Percentiles rank a stretch among this genome's conserved stretches.
Evolutionary conservation across 176 grass and related monocot species (phyloP).

Genomic region (Triticum timopheevii): DNA sequence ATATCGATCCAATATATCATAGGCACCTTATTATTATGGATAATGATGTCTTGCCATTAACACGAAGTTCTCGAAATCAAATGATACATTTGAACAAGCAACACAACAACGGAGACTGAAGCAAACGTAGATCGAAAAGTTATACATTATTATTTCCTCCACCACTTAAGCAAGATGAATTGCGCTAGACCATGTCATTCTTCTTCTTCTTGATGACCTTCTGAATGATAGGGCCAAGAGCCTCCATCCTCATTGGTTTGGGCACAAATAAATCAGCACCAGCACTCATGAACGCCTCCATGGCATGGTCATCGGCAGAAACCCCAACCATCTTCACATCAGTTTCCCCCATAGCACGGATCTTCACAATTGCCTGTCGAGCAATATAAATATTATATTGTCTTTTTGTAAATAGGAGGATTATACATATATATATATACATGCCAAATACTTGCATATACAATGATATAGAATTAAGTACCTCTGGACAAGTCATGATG

Average conservation of each 20-base stretch:
- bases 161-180: not conserved
- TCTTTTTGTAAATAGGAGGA: not conserved
- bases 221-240: not conserved
- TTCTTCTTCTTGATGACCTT: slow-evolving; percentile 4
- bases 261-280: slow-evolving; percentile 20
- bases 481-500: slow-evolving; percentile 25
- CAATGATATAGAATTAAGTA: not conserved
- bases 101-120: not conserved
- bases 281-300: slow-evolving; percentile 14
- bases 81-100: not conserved
- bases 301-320: not conserved
- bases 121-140: not conserved
- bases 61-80: not conserved
- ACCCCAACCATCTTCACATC: slow-evolving; percentile 30
- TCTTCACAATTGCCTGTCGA: slow-evolving; percentile 15
- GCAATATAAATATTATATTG: not conserved
- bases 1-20: not conserved
- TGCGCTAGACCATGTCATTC: not conserved
- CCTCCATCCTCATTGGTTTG: slow-evolving; percentile 14
- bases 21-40: not conserved
- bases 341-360: slow-evolving; percentile 26
- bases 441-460: too few species aligned
- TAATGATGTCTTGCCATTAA: not conserved
- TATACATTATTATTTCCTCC: not conserved
- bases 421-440: not conserved